Evolutionary conservation across 768 basidiomycete genomes (phyloP).

Genomic region (Cystobasidiopsis lactophilus): DNA sequence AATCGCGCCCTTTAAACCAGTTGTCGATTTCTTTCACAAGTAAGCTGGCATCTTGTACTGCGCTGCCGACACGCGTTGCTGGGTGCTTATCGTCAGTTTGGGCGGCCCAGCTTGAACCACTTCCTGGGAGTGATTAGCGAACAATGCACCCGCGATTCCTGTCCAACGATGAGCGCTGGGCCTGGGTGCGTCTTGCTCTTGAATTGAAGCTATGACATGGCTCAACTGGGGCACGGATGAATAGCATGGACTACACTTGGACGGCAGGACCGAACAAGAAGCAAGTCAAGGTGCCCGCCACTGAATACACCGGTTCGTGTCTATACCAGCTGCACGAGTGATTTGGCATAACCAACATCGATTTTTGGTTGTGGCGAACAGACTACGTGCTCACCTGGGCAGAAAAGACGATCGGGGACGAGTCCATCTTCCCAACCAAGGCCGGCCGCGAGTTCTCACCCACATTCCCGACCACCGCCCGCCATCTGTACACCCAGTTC

Average conservation of each 20-base stretch:
- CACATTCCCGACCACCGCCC: constrained; percentile 64
- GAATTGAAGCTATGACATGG: not conserved
- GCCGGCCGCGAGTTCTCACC: constrained; percentile 74
- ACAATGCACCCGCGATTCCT: constrained; percentile 69
- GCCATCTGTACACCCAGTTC: constrained; percentile 88
- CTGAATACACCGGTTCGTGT: constrained; percentile 66
- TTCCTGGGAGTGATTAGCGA: constrained; percentile 90
- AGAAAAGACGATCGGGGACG: constrained; percentile 83
- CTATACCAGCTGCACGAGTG: not conserved
- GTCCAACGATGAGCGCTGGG: constrained; percentile 82
- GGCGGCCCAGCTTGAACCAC: constrained; percentile 43
- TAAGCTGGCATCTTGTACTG: not conserved
- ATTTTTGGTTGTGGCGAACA: constrained; percentile 26
- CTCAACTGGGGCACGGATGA: not conserved
- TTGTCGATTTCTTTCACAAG: constrained; percentile 93
- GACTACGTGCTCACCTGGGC: constrained; percentile 96
- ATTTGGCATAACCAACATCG: not conserved
- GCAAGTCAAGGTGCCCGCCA: constrained; percentile 65
- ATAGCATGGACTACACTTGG: constrained; percentile 81
- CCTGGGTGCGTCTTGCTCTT: constrained; percentile 37
- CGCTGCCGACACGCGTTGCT: not conserved
- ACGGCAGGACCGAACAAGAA: constrained; percentile 65
- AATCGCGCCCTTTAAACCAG: constrained; percentile 28
- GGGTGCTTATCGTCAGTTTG: not conserved
- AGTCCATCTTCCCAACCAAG: constrained; percentile 82